Percentiles rank a stretch among this genome's conserved stretches.
Conservation (phyloP, 148 eudicot species). For the Spergularia bocconei region DNA sequence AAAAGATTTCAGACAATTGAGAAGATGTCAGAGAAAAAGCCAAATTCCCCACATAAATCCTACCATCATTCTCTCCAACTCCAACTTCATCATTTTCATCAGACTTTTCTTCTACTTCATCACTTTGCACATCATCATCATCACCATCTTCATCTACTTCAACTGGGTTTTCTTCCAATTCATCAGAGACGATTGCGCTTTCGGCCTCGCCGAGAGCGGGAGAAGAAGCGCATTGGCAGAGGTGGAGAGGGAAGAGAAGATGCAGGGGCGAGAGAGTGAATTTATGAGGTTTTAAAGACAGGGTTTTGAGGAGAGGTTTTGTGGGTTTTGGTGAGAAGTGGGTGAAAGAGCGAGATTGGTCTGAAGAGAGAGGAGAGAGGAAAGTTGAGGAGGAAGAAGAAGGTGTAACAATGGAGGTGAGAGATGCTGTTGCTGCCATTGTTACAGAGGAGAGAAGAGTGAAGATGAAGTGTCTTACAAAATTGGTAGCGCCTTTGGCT, state of each 20-base stretch:
- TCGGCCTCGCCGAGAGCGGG: slow-evolving; percentile 25
- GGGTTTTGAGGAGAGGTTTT: slow-evolving; percentile 35
- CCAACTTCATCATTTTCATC: slow-evolving; percentile 14
- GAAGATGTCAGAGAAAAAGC: slow-evolving; percentile 60
- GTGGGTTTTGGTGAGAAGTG: slow-evolving; percentile 25
- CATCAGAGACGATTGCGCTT: slow-evolving; percentile 11
- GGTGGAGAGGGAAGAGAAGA: slow-evolving; percentile 16
- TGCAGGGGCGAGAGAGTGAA: slow-evolving; percentile 23
- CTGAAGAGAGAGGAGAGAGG: slow-evolving; percentile 1
- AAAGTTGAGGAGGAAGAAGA: slow-evolving; percentile 27
- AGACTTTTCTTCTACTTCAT: slow-evolving; percentile 7
- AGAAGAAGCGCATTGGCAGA: slow-evolving; percentile 23
- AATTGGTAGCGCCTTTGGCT: slow-evolving; percentile 16
- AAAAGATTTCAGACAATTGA: slow-evolving; percentile 59
- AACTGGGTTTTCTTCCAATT: slow-evolving; percentile 23
- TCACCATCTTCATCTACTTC: slow-evolving; percentile 20
- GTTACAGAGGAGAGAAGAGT: not conserved
- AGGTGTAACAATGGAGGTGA: slow-evolving; percentile 31
- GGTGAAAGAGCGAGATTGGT: slow-evolving; percentile 7
- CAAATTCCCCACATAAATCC: slow-evolving; percentile 78
- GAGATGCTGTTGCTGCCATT: slow-evolving; percentile 31
- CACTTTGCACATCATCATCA: not conserved
- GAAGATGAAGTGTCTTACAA: not conserved
- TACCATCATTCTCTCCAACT: slow-evolving; percentile 35
- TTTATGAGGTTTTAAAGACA: slow-evolving; percentile 34